phyloP scores from a whole-genome alignment of 306 rosid species.

The Dryas alaskensis region DNA sequence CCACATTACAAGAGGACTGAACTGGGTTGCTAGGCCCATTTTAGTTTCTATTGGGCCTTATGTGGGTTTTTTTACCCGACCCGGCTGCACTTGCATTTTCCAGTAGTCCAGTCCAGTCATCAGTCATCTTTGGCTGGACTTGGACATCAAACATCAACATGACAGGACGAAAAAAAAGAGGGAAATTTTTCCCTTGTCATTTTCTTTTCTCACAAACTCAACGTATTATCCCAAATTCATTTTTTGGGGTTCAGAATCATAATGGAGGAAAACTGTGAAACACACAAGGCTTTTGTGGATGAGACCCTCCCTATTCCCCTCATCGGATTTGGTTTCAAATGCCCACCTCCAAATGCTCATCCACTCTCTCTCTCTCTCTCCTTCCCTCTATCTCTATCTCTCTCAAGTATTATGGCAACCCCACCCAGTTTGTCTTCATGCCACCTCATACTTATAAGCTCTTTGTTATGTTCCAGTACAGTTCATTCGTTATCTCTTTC shows the following conservation, averaged over 20 bases:
- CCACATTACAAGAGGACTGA: no score
- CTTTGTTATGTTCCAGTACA: slow-evolving; percentile 26
- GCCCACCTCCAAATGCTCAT: slow-evolving; percentile 77
- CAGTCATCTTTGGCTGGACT: neutral
- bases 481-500: slow-evolving; percentile 24
- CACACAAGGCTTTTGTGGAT: slow-evolving; percentile 68
- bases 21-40: neutral
- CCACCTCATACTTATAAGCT: slow-evolving; percentile 33
- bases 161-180: neutral
- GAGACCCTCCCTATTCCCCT: slow-evolving; percentile 36
- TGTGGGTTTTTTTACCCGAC: neutral
- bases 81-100: neutral
- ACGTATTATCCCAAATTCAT: slow-evolving; percentile 12
- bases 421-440: slow-evolving; percentile 47
- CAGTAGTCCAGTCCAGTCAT: neutral
- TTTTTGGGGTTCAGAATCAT: slow-evolving; percentile 33
- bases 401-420: slow-evolving; percentile 29
- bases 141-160: neutral
- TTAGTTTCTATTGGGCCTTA: neutral
- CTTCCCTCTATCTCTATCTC: slow-evolving; percentile 1
- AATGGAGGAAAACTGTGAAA: slow-evolving; percentile 45
- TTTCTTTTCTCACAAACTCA: neutral
- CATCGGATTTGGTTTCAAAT: slow-evolving; percentile 62
- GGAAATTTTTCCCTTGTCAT: neutral
- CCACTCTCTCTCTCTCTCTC: slow-evolving; percentile 34